Evolutionary conservation across 345 rosid genomes (phyloP).

Genomic region (Gynandropsis gynandra): DNA sequence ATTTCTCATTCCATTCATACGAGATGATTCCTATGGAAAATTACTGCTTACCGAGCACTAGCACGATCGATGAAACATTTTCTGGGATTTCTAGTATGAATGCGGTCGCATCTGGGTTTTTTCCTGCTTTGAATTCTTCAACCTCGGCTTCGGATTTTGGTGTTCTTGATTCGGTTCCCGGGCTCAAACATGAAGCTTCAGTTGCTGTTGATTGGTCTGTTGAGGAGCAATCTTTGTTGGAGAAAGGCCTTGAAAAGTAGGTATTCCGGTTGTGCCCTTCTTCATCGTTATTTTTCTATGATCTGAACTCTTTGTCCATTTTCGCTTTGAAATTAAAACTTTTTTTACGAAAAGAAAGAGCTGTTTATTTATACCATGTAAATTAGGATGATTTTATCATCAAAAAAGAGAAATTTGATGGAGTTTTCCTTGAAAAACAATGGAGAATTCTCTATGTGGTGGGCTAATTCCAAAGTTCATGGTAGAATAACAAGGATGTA

Average conservation of each 20-base stretch:
- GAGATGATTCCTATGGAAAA: constrained; percentile 29
- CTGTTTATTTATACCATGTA: too few relatives aligned
- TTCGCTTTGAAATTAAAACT: too few relatives aligned
- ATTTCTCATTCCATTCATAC: background rate
- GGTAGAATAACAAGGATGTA: constrained; percentile 10
- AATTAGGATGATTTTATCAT: too few relatives aligned
- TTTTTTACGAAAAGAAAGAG: too few relatives aligned
- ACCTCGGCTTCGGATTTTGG: background rate
- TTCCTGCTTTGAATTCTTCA: constrained; percentile 24
- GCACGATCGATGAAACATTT: constrained; percentile 23
- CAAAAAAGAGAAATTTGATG: too few relatives aligned
- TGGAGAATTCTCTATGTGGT: too few relatives aligned
- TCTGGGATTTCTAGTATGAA: constrained; percentile 24
- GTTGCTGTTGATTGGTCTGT: constrained; percentile 76
- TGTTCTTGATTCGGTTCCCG: constrained; percentile 2
- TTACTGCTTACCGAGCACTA: constrained; percentile 23
- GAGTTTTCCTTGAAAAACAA: too few relatives aligned
- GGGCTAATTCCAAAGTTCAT: too few relatives aligned
- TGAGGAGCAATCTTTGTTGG: constrained; percentile 68
- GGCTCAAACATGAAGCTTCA: constrained; percentile 39
- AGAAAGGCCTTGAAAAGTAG: constrained; percentile 73
- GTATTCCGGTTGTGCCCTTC: constrained; percentile 18
- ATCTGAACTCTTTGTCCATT: too few relatives aligned
- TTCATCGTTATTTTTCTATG: too few relatives aligned
- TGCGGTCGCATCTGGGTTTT: constrained; percentile 22